Conservation (phyloP, 1,139 yeast genomes). For the Kluyveromyces marxianus region DNA sequence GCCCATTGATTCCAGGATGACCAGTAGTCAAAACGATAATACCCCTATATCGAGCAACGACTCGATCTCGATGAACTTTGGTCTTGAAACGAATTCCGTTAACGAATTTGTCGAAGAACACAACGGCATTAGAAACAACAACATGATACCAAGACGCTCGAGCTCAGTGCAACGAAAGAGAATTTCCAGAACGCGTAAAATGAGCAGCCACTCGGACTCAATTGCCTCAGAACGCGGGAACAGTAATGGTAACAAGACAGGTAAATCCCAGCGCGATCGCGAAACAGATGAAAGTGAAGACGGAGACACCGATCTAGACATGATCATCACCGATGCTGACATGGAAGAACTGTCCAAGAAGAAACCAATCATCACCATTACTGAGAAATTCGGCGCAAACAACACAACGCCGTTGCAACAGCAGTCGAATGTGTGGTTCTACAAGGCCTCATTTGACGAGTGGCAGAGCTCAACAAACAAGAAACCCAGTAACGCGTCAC, state of each 20-base stretch:
- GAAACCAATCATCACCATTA: conserved; percentile 21
- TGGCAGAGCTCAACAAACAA: conserved; percentile 6
- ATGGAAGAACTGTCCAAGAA: conserved; percentile 17
- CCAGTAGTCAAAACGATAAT: neutral
- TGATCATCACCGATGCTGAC: conserved; percentile 13
- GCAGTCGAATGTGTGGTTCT: conserved; percentile 20
- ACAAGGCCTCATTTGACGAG: conserved; percentile 11
- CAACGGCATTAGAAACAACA: conserved; percentile 2
- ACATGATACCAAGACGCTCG: neutral
- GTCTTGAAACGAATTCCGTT: conserved; percentile 3
- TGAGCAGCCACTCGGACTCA: conserved; percentile 4
- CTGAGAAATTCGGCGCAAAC: conserved; percentile 17
- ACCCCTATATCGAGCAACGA: conserved; percentile 3
- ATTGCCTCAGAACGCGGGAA: neutral
- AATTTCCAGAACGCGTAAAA: neutral
- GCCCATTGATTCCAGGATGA: conserved; percentile 1
- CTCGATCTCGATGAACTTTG: conserved; percentile 2
- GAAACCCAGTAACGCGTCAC: conserved; percentile 17
- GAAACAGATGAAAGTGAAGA: conserved; percentile 4
- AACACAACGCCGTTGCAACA: conserved; percentile 14
- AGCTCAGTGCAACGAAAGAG: conserved; percentile 2
- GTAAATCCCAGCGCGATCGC: neutral
- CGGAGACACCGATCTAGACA: conserved; percentile 7
- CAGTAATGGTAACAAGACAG: neutral
- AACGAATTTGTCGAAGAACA: conserved; percentile 4